These are phyloP conservation scores for Asterella californica DNA, from an alignment of 225 moss, liverwort and hornwort species.

Conservation along the genomic window DNA sequence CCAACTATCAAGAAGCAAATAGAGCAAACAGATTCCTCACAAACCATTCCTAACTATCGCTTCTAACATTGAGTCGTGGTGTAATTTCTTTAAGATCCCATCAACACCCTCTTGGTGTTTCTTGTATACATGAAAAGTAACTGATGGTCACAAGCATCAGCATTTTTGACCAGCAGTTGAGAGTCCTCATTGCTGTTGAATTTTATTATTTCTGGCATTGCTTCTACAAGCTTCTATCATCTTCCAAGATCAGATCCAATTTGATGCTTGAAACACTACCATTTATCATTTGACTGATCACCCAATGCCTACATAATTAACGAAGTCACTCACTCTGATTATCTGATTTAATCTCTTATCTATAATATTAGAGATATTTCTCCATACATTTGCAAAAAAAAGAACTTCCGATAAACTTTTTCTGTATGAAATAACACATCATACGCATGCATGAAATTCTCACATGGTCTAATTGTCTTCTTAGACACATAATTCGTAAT, in stretches of 20 bases:
- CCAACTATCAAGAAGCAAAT: no score
- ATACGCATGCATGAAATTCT: no score
- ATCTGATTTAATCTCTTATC: no score
- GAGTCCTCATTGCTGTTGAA: background rate
- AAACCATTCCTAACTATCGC: background rate
- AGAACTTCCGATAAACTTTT: no score
- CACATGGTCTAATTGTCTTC: no score
- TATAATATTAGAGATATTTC: no score
- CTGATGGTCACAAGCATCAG: background rate
- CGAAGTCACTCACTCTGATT: background rate
- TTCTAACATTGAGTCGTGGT: background rate
- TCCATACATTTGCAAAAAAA: no score
- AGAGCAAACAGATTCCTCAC: background rate
- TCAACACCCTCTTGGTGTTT: background rate
- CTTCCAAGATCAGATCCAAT: constrained; percentile 56
- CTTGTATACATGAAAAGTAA: background rate
- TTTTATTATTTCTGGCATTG: constrained; percentile 68
- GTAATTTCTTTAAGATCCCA: background rate
- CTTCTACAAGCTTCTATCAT: constrained; percentile 90
- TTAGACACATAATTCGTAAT: no score
- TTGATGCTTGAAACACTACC: constrained; percentile 45
- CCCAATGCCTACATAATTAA: constrained; percentile 68
- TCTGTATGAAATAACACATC: no score
- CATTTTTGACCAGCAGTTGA: background rate
- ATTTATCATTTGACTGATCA: constrained; percentile 65